phyloP scores from a whole-genome alignment of 148 eudicot genomes.

The Rhododendron mucronatum region DNA sequence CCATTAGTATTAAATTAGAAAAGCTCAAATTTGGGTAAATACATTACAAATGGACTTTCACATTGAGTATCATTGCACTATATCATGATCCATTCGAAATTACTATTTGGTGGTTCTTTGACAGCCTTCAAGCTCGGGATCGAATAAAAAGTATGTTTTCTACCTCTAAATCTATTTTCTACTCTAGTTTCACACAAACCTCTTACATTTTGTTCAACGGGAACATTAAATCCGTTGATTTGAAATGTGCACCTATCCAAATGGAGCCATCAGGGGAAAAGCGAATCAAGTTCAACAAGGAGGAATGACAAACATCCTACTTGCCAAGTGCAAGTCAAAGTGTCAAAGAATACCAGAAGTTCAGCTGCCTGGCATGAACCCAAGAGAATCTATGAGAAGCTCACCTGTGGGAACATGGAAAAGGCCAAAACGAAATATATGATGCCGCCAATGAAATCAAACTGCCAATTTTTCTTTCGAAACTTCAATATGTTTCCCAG shows the following conservation, averaged over 20 bases:
- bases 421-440: constrained; percentile 86
- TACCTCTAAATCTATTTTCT: not conserved
- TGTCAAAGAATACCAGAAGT: not conserved
- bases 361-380: constrained; percentile 4
- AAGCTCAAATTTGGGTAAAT: not conserved
- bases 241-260: not conserved
- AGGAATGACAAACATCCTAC: constrained; percentile 6
- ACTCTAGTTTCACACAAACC: not conserved
- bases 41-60: not conserved
- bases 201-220: not conserved
- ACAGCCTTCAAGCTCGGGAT: not conserved
- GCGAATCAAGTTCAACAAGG: not conserved
- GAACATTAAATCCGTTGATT: not conserved
- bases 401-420: constrained; percentile 99
- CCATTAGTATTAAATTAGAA: not conserved
- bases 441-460: constrained; percentile 93
- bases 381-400: constrained; percentile 2
- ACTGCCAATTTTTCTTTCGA: constrained; percentile 99
- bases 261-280: not conserved
- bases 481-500: constrained; percentile 94
- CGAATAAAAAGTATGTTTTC: not conserved
- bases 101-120: not conserved
- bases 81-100: not conserved
- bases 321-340: not conserved
- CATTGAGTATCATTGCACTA: not conserved